Percentiles rank a stretch among this genome's conserved stretches.
Evolutionary conservation across 176 grass and related monocot species (phyloP).

Genomic region (Calamus simplicifolius): DNA sequence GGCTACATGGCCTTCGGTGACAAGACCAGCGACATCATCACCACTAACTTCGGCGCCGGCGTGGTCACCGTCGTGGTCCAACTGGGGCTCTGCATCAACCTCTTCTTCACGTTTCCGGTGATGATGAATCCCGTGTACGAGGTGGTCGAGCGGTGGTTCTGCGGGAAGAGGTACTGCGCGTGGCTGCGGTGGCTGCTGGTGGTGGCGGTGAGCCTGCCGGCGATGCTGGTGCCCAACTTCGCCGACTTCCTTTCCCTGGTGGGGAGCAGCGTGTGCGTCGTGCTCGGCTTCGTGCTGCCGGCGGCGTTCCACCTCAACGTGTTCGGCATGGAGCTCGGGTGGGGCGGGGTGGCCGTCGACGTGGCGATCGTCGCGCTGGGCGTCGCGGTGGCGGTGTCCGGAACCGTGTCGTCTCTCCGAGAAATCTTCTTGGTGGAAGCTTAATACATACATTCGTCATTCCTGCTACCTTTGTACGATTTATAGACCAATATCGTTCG

Average conservation of each 20-base stretch:
- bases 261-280: constrained; percentile 86
- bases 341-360: constrained; percentile 27
- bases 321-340: constrained; percentile 42
- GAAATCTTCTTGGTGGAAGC: constrained; percentile 50
- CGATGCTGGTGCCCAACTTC: constrained; percentile 89
- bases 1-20: constrained; percentile 87
- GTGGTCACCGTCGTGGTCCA: constrained; percentile 71
- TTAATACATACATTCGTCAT: constrained; percentile 18
- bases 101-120: constrained; percentile 95
- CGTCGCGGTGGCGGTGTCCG: constrained; percentile 40
- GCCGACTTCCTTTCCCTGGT: constrained; percentile 88
- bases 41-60: constrained; percentile 83
- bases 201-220: constrained; percentile 44
- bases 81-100: constrained; percentile 89
- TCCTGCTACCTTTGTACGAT: no score
- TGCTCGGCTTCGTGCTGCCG: constrained; percentile 82
- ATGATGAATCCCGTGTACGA: constrained; percentile 99
- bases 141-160: constrained; percentile 76
- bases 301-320: constrained; percentile 86
- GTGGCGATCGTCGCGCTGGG: constrained; percentile 44
- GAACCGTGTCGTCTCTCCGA: constrained; percentile 81
- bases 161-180: constrained; percentile 60
- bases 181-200: constrained; percentile 83
- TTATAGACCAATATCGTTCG: no score
- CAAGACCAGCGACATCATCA: constrained; percentile 88